Base-by-base conservation (phyloP, 169 alveolate genomes). In the Plasmodium blacklocki region DNA sequence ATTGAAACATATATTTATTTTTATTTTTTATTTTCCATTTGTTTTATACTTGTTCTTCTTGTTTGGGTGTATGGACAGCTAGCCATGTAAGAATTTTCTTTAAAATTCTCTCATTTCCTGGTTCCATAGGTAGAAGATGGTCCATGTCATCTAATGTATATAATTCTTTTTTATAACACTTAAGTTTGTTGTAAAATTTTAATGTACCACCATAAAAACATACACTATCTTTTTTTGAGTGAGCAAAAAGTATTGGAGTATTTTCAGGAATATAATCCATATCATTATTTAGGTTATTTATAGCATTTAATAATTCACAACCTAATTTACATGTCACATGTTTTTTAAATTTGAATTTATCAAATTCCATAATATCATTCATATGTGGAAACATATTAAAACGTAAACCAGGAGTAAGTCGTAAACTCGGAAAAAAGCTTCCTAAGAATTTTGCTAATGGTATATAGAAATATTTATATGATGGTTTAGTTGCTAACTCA, bases 221-320 rank as follows among this genome's bases (percentile, higher is more conserved):
- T 3, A 74, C 78, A 58, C 63, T 66, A 52, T 93, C 96, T 23
- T 88, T 73, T 43, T 21, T 64, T 18, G 92, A 68, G 52, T 93
- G 96, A 3, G 92, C n/a, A 23, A 93, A 68, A 49, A 93, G 54
- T 14, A 94, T 78, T 2, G 94, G 95, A 0, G 85, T 73, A 56
- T 91, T 67, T 49, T n/a, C n/a, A 7, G 95, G 95, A 50, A 88
- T 85, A 18, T 60, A 21, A 4, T 18, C 59, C 21, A 87, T 63
- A 64, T 88, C 91, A 21, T 59, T 78, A 60, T 73, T 58, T 92
- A 93, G 58, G 18, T 63, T 85, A 43, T 78, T 14, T 15, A 94
- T 88, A n/a, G 96, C 96, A 45, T 59, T 89, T n/a, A 83, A 68
- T 14, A 91, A 56, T 62, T 76, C 93, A 67, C 74, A 72, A 2